These are phyloP conservation scores for sunflower (Helianthus annuus) DNA, from an alignment of 129 eudicot species.

Conservation along the genomic window DNA sequence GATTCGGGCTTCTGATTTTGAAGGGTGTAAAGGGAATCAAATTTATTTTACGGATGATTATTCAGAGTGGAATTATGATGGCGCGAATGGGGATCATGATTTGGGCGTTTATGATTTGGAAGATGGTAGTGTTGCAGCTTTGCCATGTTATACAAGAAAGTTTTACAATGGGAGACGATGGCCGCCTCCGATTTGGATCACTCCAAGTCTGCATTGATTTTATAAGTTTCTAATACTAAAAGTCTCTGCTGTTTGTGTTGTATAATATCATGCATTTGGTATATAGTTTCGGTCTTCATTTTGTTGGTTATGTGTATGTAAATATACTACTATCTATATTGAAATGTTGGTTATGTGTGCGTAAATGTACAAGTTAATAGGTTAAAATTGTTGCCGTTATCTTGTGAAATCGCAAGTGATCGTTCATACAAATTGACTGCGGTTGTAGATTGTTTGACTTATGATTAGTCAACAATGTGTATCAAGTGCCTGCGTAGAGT, in stretches of 20 bases:
- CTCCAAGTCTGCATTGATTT: conserved; percentile 60
- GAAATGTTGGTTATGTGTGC: neutral
- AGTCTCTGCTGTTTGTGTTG: neutral
- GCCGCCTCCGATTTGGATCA: conserved; percentile 80
- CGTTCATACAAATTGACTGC: neutral
- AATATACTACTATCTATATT: neutral
- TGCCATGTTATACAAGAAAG: conserved; percentile 59
- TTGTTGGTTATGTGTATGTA: neutral
- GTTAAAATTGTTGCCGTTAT: neutral
- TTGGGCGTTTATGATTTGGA: conserved; percentile 68
- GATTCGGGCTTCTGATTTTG: conserved; percentile 50
- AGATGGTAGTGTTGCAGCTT: conserved; percentile 60
- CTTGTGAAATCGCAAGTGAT: neutral
- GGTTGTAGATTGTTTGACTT: neutral
- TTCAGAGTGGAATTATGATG: conserved; percentile 63
- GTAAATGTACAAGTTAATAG: neutral
- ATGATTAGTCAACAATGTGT: neutral
- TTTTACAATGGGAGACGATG: conserved; percentile 46
- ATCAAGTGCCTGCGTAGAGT: neutral
- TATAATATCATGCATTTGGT: neutral
- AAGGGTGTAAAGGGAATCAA: conserved; percentile 61
- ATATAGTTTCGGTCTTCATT: neutral
- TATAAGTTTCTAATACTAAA: conserved; percentile 30
- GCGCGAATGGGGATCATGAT: conserved; percentile 66
- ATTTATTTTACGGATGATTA: conserved; percentile 82